phyloP scores from a whole-genome alignment of 148 eudicot species.

The Oxyria digyna region DNA sequence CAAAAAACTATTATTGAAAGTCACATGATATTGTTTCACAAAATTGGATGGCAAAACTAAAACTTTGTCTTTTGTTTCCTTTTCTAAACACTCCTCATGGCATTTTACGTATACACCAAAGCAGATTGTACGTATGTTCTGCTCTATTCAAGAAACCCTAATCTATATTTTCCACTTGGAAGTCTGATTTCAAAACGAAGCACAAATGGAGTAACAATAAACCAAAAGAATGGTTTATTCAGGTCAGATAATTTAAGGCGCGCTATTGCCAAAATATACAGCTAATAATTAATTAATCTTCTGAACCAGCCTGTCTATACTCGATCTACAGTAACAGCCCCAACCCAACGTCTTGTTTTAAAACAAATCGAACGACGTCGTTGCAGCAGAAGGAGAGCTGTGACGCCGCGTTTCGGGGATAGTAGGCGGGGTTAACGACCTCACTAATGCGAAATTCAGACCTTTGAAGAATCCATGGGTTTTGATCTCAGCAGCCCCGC shows the following conservation, averaged over 20 bases:
- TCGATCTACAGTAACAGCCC: background rate
- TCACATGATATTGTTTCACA: background rate
- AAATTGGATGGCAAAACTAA: background rate
- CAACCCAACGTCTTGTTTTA: conserved; percentile 1
- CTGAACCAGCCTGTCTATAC: background rate
- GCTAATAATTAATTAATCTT: background rate
- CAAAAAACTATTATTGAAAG: background rate
- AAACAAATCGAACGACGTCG: conserved; percentile 31
- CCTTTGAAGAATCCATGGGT: conserved; percentile 71
- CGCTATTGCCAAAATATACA: conserved; percentile 2
- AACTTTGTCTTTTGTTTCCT: background rate
- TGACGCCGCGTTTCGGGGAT: conserved; percentile 16
- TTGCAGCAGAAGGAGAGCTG: conserved; percentile 8
- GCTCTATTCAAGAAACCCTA: background rate
- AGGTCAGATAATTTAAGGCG: background rate
- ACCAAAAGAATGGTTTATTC: background rate
- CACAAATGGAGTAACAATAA: background rate
- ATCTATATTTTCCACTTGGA: background rate
- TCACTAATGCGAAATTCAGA: conserved; percentile 61
- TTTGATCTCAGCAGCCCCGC: conserved; percentile 78
- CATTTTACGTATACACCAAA: background rate
- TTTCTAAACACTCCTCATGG: background rate
- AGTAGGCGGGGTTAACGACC: conserved; percentile 54
- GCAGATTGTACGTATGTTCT: background rate
- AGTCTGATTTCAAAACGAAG: background rate